These are phyloP conservation scores for Kwoniella newhampshirensis DNA, from an alignment of 768 basidiomycete species.

Conservation along the genomic window DNA sequence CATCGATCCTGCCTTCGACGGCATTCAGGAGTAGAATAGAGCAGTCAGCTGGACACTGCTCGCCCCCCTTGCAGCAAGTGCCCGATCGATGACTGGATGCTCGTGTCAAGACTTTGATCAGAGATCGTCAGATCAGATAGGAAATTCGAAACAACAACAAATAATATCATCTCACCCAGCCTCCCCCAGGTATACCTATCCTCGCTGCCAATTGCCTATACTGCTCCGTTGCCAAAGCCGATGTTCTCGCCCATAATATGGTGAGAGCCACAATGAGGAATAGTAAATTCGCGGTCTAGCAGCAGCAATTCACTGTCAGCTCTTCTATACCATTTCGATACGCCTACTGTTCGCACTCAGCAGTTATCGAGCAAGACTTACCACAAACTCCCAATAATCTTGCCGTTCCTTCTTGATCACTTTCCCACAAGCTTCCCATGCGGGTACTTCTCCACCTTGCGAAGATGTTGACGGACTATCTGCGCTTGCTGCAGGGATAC, in stretches of 20 bases:
- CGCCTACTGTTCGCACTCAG: background rate
- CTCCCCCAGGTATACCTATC: constrained; percentile 63
- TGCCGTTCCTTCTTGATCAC: constrained; percentile 73
- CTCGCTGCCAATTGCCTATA: constrained; percentile 80
- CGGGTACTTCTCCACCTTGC: constrained; percentile 60
- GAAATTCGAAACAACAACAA: no score
- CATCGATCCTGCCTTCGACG: constrained; percentile 8
- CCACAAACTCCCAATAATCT: constrained; percentile 89
- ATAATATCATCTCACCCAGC: constrained; percentile 4
- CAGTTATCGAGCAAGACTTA: constrained; percentile 55
- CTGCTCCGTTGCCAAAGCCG: constrained; percentile 68
- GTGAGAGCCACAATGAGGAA: constrained; percentile 68
- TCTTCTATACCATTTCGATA: background rate
- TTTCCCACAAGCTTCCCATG: constrained; percentile 92
- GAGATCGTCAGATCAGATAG: no score
- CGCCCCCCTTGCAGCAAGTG: no score
- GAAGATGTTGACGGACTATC: constrained; percentile 12
- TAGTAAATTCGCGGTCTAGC: constrained; percentile 63
- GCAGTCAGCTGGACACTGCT: no score
- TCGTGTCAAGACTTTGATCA: no score
- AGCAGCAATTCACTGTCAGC: background rate
- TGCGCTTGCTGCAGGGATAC: constrained; percentile 55
- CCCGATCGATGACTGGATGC: no score
- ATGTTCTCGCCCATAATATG: constrained; percentile 68
- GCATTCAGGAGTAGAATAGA: no score